Conservation (phyloP, 305 asterid species). For the Fraxinus sp. region DNA sequence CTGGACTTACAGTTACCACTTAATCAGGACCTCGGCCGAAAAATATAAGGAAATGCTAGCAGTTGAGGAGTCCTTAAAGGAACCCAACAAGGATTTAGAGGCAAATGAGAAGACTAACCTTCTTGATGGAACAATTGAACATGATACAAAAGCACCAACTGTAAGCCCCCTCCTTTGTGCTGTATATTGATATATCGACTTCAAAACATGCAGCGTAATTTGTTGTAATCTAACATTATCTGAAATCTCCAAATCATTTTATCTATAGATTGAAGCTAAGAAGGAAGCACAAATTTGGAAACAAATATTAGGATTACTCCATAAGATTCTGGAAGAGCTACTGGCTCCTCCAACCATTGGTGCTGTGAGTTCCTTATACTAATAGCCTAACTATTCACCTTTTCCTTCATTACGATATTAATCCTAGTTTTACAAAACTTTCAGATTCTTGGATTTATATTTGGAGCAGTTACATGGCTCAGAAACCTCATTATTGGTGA, state of each 20-base stretch:
- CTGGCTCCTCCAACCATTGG: constrained; percentile 68
- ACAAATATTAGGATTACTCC: constrained; percentile 32
- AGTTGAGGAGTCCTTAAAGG: constrained; percentile 35
- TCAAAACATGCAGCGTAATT: not conserved
- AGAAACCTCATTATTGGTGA: constrained; percentile 64
- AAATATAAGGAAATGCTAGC: constrained; percentile 36
- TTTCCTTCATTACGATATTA: not conserved
- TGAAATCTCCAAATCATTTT: not conserved
- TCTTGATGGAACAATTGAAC: constrained; percentile 33
- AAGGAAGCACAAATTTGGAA: constrained; percentile 30
- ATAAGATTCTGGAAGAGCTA: constrained; percentile 59
- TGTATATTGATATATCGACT: not conserved
- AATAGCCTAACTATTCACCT: too few relatives aligned
- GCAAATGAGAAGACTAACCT: constrained; percentile 49
- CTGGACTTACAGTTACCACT: constrained; percentile 72
- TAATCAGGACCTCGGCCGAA: constrained; percentile 48
- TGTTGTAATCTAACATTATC: not conserved
- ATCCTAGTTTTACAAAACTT: not conserved
- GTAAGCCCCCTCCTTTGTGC: constrained; percentile 26
- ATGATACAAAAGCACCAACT: constrained; percentile 14
- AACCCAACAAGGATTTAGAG: constrained; percentile 54
- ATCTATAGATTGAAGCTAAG: constrained; percentile 20
- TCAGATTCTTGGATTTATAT: constrained; percentile 56
- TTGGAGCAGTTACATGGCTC: constrained; percentile 66
- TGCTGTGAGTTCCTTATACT: constrained; percentile 47